These are phyloP conservation scores for Artemisia argyi DNA, from an alignment of 129 eudicot species.

Conservation along the genomic window DNA sequence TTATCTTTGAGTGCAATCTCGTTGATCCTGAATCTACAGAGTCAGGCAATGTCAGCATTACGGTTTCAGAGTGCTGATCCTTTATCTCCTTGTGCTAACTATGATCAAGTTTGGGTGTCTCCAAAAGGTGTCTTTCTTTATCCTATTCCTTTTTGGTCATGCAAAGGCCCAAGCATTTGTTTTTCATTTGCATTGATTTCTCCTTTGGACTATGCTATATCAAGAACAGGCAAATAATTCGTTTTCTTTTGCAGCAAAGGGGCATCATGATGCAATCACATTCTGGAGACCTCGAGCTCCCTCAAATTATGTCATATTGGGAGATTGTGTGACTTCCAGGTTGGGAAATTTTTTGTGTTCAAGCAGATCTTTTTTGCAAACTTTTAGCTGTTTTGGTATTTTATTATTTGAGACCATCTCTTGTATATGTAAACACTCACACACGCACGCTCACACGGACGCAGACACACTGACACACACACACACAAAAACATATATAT, in stretches of 20 bases:
- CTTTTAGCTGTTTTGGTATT: slow-evolving; percentile 9
- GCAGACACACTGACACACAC: too few species aligned
- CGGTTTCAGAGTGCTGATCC: slow-evolving; percentile 84
- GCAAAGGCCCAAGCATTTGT: slow-evolving; percentile 15
- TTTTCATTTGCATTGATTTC: slow-evolving; percentile 20
- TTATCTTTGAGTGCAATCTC: slow-evolving; percentile 87
- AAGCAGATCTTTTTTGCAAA: slow-evolving; percentile 2
- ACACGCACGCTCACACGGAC: too few species aligned
- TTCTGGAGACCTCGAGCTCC: slow-evolving; percentile 99
- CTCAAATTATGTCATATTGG: slow-evolving; percentile 84
- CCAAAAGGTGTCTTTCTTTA: slow-evolving; percentile 55
- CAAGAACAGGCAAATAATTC: not conserved
- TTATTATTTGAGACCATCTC: not conserved
- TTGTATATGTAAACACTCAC: not conserved
- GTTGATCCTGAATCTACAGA: slow-evolving; percentile 87
- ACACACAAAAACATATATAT: too few species aligned
- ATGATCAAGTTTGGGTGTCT: slow-evolving; percentile 85
- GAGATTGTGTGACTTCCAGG: slow-evolving; percentile 99
- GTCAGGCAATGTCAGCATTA: slow-evolving; percentile 74
- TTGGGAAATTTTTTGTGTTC: slow-evolving; percentile 22
- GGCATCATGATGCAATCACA: slow-evolving; percentile 60
- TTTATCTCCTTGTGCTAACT: slow-evolving; percentile 81
- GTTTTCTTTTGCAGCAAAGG: slow-evolving; percentile 49
- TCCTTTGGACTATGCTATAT: slow-evolving; percentile 10
- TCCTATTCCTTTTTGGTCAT: slow-evolving; percentile 4